Conservation (phyloP, 192 early-diverging fungal species). For the Coemansia sp. region DNA sequence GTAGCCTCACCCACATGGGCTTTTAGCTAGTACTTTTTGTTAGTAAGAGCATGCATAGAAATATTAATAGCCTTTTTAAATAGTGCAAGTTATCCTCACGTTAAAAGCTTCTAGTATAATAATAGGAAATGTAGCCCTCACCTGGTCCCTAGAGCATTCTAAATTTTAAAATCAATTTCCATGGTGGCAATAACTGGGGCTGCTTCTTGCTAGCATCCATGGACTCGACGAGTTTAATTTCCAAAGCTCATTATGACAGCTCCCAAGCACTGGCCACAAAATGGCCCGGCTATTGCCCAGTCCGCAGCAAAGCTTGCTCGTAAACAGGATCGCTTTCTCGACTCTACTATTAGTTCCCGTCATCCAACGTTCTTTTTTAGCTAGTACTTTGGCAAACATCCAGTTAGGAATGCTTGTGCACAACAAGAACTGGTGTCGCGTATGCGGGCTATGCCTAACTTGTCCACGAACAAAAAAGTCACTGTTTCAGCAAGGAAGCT, state of each 20-base stretch:
- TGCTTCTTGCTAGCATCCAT: background rate
- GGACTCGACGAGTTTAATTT: background rate
- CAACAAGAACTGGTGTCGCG: slow-evolving; percentile 52
- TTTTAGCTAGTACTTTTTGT: no score
- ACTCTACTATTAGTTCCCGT: background rate
- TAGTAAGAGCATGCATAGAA: no score
- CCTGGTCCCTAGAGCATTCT: background rate
- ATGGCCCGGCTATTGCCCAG: background rate
- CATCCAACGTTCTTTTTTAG: background rate
- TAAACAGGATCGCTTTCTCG: background rate
- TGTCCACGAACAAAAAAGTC: slow-evolving; percentile 39
- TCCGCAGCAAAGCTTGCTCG: background rate
- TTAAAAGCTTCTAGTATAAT: background rate
- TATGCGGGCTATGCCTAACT: slow-evolving; percentile 44
- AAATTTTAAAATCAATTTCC: no score
- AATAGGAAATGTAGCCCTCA: no score
- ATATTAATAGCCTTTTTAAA: background rate
- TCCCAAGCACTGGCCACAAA: background rate
- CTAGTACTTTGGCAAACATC: background rate
- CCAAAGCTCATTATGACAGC: background rate
- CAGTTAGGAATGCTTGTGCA: slow-evolving; percentile 29
- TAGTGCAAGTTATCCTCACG: background rate
- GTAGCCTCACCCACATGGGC: background rate
- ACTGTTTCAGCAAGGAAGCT: slow-evolving; percentile 35
- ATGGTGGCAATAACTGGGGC: background rate